Percentiles rank a stretch among this genome's conserved stretches.
phyloP scores from a whole-genome alignment of 1,284 basidiomycete species.

The Malassezia sp. region DNA sequence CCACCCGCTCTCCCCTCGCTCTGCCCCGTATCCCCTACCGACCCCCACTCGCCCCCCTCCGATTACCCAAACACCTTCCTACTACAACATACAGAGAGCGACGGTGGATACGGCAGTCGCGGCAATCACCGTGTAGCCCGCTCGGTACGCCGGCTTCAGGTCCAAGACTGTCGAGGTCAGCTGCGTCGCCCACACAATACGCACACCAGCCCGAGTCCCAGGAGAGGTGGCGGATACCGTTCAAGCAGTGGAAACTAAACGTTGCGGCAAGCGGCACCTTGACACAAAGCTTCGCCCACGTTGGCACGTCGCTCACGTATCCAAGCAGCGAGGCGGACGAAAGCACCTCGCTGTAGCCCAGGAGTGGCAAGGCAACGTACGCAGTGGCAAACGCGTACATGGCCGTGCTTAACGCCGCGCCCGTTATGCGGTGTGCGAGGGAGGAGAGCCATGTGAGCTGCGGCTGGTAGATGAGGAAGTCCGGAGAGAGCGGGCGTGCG shows the following conservation, averaged over 20 bases:
- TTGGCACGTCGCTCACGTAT: slow-evolving; percentile 53
- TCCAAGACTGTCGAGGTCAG: slow-evolving; percentile 1
- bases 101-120: slow-evolving; percentile 26
- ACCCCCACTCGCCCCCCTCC: too few species aligned
- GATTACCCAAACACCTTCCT: too few species aligned
- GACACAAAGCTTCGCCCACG: slow-evolving; percentile 44
- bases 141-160: slow-evolving; percentile 32
- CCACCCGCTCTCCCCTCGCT: too few species aligned
- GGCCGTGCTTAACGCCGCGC: slow-evolving; percentile 55
- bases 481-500: slow-evolving; percentile 73
- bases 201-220: slow-evolving; percentile 86
- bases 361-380: slow-evolving; percentile 71
- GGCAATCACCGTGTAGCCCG: slow-evolving; percentile 36
- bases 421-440: slow-evolving; percentile 74
- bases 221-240: slow-evolving; percentile 76
- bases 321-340: slow-evolving; percentile 68
- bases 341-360: slow-evolving; percentile 52
- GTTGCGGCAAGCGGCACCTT: slow-evolving; percentile 32
- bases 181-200: slow-evolving; percentile 38
- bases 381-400: slow-evolving; percentile 79
- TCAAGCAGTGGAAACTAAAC: slow-evolving; percentile 65
- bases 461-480: slow-evolving; percentile 91
- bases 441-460: slow-evolving; percentile 77
- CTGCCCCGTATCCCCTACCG: too few species aligned
- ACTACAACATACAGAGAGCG: slow-evolving; percentile 28